These are phyloP conservation scores for Paracamarosporium sp. DNA, from an alignment of 2,329 filamentous ascomycete species.

Conservation along the genomic window DNA sequence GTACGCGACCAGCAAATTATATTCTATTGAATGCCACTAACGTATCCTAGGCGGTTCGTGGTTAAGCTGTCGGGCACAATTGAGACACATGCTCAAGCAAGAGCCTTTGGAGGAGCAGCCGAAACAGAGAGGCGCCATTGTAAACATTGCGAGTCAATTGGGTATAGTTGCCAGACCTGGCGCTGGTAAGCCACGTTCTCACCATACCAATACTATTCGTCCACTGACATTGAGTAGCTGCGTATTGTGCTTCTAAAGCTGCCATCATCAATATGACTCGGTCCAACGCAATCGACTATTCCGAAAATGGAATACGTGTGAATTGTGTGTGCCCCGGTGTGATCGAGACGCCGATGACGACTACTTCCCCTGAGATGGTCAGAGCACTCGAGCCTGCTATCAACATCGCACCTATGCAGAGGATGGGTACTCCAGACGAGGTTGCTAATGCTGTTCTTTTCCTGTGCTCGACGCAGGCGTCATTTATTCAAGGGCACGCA, in stretches of 20 bases:
- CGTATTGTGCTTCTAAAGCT: constrained; percentile 65
- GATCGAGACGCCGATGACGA: constrained; percentile 50
- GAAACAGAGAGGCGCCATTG: constrained; percentile 53
- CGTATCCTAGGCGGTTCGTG: constrained; percentile 54
- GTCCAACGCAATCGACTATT: constrained; percentile 64
- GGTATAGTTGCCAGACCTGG: constrained; percentile 47
- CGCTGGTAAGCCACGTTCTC: constrained; percentile 23
- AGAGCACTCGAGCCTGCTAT: constrained; percentile 49
- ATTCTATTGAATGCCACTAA: background rate
- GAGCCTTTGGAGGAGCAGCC: constrained; percentile 51
- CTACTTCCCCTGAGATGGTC: constrained; percentile 31
- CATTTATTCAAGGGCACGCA: constrained; percentile 59
- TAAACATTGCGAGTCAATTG: constrained; percentile 63
- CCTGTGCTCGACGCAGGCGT: constrained; percentile 60
- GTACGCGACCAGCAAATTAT: background rate
- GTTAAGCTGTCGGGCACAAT: constrained; percentile 61
- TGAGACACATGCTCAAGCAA: constrained; percentile 59
- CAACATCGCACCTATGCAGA: constrained; percentile 54
- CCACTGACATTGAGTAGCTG: constrained; percentile 43
- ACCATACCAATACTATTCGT: background rate
- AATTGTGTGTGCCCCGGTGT: constrained; percentile 66
- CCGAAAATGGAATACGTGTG: constrained; percentile 57
- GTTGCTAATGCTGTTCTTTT: constrained; percentile 62
- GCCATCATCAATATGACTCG: constrained; percentile 65
- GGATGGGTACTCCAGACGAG: constrained; percentile 59